These are phyloP conservation scores for Fusarium brevicatenulatum DNA, from an alignment of 2,329 filamentous ascomycete genomes.

Conservation along the genomic window DNA sequence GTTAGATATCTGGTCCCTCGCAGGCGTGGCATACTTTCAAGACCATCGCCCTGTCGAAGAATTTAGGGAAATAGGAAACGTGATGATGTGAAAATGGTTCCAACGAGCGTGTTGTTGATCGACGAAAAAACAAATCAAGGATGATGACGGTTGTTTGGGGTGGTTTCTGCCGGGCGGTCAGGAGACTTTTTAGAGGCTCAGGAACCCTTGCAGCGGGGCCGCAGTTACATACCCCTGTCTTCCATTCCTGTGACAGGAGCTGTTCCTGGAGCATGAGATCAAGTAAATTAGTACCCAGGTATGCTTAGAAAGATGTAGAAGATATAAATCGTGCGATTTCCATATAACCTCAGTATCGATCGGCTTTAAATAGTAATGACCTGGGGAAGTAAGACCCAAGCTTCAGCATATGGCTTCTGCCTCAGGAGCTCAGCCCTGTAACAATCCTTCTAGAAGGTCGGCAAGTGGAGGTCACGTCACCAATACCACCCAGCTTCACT, in stretches of 20 bases:
- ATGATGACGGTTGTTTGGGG: conserved; percentile 24
- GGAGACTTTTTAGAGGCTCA: conserved; percentile 19
- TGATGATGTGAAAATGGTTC: neutral
- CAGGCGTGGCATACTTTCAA: conserved; percentile 55
- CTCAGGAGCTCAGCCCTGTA: neutral
- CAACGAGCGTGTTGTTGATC: conserved; percentile 18
- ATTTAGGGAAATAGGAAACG: neutral
- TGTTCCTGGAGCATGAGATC: too few relatives aligned
- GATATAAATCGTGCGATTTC: too few relatives aligned
- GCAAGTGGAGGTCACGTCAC: conserved; percentile 27
- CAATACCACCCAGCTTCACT: neutral
- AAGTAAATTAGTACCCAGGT: too few relatives aligned
- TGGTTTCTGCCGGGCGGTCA: conserved; percentile 52
- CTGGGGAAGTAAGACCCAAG: too few relatives aligned
- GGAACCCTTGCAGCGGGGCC: conserved; percentile 17
- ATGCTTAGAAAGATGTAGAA: too few relatives aligned
- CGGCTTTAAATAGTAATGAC: too few relatives aligned
- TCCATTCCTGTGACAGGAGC: too few relatives aligned
- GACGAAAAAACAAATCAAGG: conserved; percentile 18
- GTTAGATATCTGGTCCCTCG: conserved; percentile 59
- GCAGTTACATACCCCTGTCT: conserved; percentile 17
- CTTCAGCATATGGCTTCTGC: neutral
- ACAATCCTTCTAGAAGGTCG: conserved; percentile 26
- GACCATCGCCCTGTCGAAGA: conserved; percentile 6
- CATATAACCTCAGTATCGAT: too few relatives aligned